Conservation (phyloP, 2,329 filamentous ascomycete species). For the Ustilaginoidea virens region DNA sequence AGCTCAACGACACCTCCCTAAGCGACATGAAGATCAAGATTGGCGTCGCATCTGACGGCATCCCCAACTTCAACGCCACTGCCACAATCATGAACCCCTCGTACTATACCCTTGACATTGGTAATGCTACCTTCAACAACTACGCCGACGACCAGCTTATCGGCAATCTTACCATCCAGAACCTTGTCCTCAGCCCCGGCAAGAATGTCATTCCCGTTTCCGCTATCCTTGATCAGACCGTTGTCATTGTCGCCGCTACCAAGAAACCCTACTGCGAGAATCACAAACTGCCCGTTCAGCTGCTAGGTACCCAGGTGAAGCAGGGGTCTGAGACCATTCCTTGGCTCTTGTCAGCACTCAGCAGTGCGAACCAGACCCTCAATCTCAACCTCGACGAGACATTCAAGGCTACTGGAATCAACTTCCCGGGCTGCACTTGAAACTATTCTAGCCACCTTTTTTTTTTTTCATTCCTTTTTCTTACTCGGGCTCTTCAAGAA, state of each 20-base stretch:
- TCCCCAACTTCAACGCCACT: slow-evolving; percentile 44
- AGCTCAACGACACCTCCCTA: slow-evolving; percentile 39
- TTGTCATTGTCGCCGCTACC: slow-evolving; percentile 25
- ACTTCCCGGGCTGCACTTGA: slow-evolving; percentile 4
- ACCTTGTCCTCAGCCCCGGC: slow-evolving; percentile 44
- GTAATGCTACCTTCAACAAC: slow-evolving; percentile 47
- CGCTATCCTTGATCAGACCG: slow-evolving; percentile 33
- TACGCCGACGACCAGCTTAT: slow-evolving; percentile 34
- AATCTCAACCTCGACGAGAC: slow-evolving; percentile 34
- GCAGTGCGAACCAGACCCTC: slow-evolving; percentile 32
- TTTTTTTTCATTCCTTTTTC: no score
- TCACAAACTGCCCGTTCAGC: slow-evolving; percentile 37
- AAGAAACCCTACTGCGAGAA: slow-evolving; percentile 34
- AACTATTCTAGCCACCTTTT: neutral
- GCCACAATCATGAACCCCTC: slow-evolving; percentile 49
- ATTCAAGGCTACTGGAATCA: slow-evolving; percentile 13
- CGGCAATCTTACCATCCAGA: slow-evolving; percentile 40
- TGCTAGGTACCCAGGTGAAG: slow-evolving; percentile 35
- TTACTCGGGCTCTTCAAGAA: no score
- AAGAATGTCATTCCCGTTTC: slow-evolving; percentile 39
- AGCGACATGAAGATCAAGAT: slow-evolving; percentile 11
- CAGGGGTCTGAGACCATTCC: slow-evolving; percentile 34
- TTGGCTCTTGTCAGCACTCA: slow-evolving; percentile 42
- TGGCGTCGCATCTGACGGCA: slow-evolving; percentile 1
- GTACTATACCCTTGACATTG: slow-evolving; percentile 47